These are phyloP conservation scores for Phytophthora pluvialis DNA, from an alignment of 352 stramenopile species.

Conservation along the genomic window DNA sequence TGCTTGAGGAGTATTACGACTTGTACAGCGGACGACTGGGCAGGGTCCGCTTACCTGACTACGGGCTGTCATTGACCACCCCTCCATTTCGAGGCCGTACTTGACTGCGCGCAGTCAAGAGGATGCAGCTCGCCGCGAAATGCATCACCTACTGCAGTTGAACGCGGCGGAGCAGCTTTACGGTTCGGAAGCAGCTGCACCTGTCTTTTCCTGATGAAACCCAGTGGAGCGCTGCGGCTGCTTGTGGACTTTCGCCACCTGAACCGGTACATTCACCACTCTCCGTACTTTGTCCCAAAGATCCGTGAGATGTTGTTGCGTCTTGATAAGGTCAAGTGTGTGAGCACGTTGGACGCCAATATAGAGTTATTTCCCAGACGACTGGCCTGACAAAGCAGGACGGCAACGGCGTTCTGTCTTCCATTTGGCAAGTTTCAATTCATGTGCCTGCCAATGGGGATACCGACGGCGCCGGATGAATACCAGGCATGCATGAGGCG, in stretches of 20 bases:
- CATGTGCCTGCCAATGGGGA: neutral
- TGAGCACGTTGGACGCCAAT: neutral
- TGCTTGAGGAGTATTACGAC: neutral
- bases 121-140: neutral
- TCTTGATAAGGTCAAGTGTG: no score
- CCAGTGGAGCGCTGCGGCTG: no score
- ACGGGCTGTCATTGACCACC: neutral
- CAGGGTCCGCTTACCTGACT: neutral
- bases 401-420: neutral
- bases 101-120: neutral
- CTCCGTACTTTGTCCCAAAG: no score
- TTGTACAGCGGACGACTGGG: neutral
- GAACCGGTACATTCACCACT: no score
- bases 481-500: slow-evolving; percentile 1
- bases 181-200: no score
- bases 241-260: no score
- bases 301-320: no score
- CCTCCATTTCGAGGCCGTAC: no score
- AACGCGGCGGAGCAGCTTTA: neutral
- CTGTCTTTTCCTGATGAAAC: no score
- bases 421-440: slow-evolving; percentile 1
- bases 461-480: neutral
- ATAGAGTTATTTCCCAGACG: slow-evolving; percentile 2
- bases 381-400: neutral
- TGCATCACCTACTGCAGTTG: neutral